Conservation (phyloP, 805 yeast genomes). For the Monosporozyma siamensis region DNA sequence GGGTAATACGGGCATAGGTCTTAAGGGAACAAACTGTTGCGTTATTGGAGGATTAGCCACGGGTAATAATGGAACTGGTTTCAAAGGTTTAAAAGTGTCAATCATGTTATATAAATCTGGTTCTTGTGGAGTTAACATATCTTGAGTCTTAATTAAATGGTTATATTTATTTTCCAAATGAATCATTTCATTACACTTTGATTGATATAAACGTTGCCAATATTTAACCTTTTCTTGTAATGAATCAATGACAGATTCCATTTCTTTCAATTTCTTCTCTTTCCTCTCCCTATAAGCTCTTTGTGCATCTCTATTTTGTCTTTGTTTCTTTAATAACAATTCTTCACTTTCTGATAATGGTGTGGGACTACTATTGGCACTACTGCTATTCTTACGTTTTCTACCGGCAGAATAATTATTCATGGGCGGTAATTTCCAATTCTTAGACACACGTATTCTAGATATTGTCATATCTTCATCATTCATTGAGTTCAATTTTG, state of each 20-base stretch:
- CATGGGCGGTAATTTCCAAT: constrained; percentile 17
- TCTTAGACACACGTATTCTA: constrained; percentile 10
- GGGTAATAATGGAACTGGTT: background rate
- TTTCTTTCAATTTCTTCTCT: constrained; percentile 70
- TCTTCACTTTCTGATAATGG: constrained; percentile 55
- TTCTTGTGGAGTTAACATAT: background rate
- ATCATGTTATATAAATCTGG: background rate
- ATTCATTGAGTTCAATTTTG: background rate
- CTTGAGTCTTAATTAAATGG: background rate
- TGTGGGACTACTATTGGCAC: background rate
- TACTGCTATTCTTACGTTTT: background rate
- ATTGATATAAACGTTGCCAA: constrained; percentile 1
- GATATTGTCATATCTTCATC: constrained; percentile 6
- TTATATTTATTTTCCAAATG: background rate
- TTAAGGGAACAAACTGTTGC: background rate
- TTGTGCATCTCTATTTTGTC: constrained; percentile 92
- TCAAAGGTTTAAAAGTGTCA: background rate
- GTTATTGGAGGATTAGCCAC: background rate
- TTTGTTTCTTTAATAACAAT: constrained; percentile 44
- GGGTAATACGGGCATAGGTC: background rate
- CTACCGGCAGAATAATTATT: background rate
- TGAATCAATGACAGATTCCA: constrained; percentile 40
- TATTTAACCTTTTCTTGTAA: constrained; percentile 8
- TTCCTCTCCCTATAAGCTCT: constrained; percentile 82
- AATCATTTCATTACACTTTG: background rate